These are phyloP conservation scores for Botryotinia globosa DNA, from an alignment of 2,329 filamentous ascomycete species.

Conservation along the genomic window DNA sequence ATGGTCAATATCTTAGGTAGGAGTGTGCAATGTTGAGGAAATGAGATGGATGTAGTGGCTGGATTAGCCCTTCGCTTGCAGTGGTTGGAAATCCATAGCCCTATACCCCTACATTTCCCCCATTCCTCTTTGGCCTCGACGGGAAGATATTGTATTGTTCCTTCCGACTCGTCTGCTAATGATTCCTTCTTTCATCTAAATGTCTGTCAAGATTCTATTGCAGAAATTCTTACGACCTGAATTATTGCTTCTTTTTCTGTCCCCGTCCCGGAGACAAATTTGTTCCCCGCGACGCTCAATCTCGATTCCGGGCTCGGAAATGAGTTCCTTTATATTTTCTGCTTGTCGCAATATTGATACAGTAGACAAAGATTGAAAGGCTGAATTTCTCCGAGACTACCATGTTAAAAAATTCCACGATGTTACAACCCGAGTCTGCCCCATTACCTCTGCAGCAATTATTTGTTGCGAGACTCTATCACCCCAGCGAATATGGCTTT, in stretches of 20 bases:
- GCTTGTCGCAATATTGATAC: not conserved
- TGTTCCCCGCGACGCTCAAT: not conserved
- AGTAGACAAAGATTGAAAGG: not conserved
- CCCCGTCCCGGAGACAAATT: not conserved
- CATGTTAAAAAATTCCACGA: not conserved
- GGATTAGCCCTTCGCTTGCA: constrained; percentile 2
- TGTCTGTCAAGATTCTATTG: not conserved
- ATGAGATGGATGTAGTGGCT: not conserved
- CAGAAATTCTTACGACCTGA: not conserved
- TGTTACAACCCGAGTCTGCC: not conserved
- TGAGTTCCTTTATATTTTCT: not conserved
- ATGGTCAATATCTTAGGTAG: not conserved
- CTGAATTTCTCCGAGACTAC: not conserved
- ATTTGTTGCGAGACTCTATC: not conserved
- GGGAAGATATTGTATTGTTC: not conserved
- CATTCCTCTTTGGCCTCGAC: not conserved
- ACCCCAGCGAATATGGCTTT: not conserved
- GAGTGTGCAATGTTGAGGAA: not conserved
- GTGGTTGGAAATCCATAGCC: not conserved
- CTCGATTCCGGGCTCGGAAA: not conserved
- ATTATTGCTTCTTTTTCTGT: not conserved
- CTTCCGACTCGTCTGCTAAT: not conserved
- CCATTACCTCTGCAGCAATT: not conserved
- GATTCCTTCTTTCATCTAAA: not conserved
- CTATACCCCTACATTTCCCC: not conserved